Conservation (phyloP, 1,139 yeast species). For the Sugiyamaella sp. region DNA sequence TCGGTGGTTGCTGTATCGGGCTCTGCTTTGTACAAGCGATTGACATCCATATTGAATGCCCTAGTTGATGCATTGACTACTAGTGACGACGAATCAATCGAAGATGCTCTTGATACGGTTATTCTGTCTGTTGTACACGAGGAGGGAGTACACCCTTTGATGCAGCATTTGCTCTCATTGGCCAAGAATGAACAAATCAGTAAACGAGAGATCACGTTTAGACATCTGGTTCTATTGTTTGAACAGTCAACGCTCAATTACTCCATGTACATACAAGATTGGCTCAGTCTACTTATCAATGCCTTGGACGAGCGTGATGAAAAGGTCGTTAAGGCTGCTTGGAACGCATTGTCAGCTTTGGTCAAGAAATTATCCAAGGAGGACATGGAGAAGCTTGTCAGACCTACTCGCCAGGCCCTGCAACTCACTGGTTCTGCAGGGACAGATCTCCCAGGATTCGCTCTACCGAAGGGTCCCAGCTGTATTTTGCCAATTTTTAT, state of each 20-base stretch:
- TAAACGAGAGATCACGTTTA: slow-evolving; percentile 68
- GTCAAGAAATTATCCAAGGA: slow-evolving; percentile 75
- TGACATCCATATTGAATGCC: slow-evolving; percentile 70
- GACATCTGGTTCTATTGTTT: slow-evolving; percentile 74
- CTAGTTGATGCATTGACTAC: slow-evolving; percentile 57
- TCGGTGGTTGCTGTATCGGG: slow-evolving; percentile 94
- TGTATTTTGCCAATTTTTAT: slow-evolving; percentile 88
- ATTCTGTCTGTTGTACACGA: slow-evolving; percentile 72
- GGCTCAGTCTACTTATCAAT: slow-evolving; percentile 70
- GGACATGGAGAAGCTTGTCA: slow-evolving; percentile 71
- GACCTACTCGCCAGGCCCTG: slow-evolving; percentile 76
- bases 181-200: slow-evolving; percentile 74
- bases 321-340: slow-evolving; percentile 68
- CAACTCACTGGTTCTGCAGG: slow-evolving; percentile 65
- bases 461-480: slow-evolving; percentile 82
- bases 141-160: slow-evolving; percentile 81
- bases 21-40: slow-evolving; percentile 70
- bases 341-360: slow-evolving; percentile 65
- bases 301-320: slow-evolving; percentile 72
- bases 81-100: slow-evolving; percentile 46
- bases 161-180: slow-evolving; percentile 77
- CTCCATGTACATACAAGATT: slow-evolving; percentile 71
- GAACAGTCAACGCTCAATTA: slow-evolving; percentile 66
- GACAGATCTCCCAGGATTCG: slow-evolving; percentile 72
- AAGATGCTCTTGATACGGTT: slow-evolving; percentile 65